A percentile compares a stretch with the other conserved stretches of the same genome.
Conservation (phyloP, 768 basidiomycete species). For the Boletus coccyginus region DNA sequence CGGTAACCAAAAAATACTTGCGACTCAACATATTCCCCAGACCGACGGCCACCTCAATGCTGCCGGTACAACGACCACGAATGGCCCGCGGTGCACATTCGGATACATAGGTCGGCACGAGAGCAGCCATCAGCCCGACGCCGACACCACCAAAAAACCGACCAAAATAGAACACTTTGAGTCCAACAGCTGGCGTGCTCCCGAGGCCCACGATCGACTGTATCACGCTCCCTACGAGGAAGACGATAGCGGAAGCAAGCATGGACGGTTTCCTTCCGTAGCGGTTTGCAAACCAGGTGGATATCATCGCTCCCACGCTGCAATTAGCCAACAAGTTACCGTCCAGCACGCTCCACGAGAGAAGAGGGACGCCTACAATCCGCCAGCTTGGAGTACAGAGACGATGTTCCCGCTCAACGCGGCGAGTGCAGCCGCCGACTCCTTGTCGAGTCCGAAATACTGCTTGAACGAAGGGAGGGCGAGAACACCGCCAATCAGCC, state of each 20-base stretch:
- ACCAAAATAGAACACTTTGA: constrained; percentile 32
- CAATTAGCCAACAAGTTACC: background rate
- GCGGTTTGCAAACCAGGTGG: constrained; percentile 28
- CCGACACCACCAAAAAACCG: constrained; percentile 52
- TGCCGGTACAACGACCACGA: constrained; percentile 37
- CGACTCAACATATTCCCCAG: constrained; percentile 36
- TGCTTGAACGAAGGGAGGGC: constrained; percentile 35
- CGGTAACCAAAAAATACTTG: constrained; percentile 13
- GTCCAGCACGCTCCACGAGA: background rate
- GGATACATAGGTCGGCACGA: constrained; percentile 38
- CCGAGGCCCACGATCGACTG: constrained; percentile 36
- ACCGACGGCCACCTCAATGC: constrained; percentile 32
- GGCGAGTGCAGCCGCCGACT: constrained; percentile 24
- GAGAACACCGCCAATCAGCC: constrained; percentile 37
- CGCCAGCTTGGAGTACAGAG: constrained; percentile 36
- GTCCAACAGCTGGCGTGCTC: constrained; percentile 20
- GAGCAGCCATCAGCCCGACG: constrained; percentile 36
- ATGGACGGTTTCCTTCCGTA: constrained; percentile 37
- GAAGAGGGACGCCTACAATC: constrained; percentile 27
- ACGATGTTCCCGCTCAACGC: constrained; percentile 37
- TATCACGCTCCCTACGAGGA: constrained; percentile 33
- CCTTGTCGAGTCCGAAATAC: constrained; percentile 33
- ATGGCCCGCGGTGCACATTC: constrained; percentile 38
- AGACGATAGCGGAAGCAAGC: constrained; percentile 31
- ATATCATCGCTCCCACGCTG: constrained; percentile 26